These are phyloP conservation scores for Scheffersomyces illinoinensis DNA, from an alignment of 1,139 yeast genomes.

Conservation along the genomic window DNA sequence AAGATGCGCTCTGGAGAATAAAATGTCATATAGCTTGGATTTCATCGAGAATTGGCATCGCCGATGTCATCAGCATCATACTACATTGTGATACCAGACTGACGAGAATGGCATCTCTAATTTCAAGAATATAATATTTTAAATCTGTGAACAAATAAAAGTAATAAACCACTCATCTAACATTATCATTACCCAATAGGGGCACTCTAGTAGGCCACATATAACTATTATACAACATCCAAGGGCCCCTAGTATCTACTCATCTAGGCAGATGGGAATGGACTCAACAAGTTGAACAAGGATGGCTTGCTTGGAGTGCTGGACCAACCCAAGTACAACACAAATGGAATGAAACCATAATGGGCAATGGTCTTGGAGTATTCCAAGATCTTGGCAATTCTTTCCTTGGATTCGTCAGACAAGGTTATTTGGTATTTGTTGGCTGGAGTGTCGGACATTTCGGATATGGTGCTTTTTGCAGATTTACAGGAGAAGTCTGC, in stretches of 20 bases:
- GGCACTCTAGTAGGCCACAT: not conserved
- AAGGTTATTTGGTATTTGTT: conserved; percentile 39
- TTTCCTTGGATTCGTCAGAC: conserved; percentile 81
- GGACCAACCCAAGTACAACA: conserved; percentile 90
- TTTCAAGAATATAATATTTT: not conserved
- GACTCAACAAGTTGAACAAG: conserved; percentile 69
- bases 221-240: not conserved
- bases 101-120: not conserved
- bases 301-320: conserved; percentile 84
- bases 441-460: conserved; percentile 6
- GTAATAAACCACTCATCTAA: not conserved
- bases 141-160: not conserved
- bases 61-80: no score
- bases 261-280: conserved; percentile 70
- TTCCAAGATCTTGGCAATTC: conserved; percentile 79
- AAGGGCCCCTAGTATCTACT: not conserved
- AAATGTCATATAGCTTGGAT: no score
- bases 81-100: no score
- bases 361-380: conserved; percentile 86
- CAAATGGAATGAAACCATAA: conserved; percentile 96
- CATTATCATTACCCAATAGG: not conserved
- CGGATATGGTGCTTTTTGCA: not conserved
- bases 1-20: not conserved
- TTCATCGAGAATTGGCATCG: no score
- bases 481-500: not conserved